Evolutionary conservation across 2,329 filamentous ascomycete species (phyloP), one percentile per base, ranked within the genome.

Genomic region (Colletotrichum phormii): DNA sequence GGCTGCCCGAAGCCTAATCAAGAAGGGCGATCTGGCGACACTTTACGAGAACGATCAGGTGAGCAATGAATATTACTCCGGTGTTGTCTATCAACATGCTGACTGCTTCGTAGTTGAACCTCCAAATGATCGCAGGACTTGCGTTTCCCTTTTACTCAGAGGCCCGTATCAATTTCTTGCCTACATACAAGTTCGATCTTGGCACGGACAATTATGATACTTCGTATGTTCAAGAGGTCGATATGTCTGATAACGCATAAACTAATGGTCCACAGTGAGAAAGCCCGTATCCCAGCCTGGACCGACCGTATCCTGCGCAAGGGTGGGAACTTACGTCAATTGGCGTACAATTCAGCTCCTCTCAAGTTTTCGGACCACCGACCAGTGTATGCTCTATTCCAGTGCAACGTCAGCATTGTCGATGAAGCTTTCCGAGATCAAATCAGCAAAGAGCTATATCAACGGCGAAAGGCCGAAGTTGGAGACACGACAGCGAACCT

Each of bases 121-220:
- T 98, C 9, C 95, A 98, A 86, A 99, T 98, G 97, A 92, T 98
- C 62, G 94, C 94, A 66, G 97, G 96, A 0, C 87, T 95, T 57
- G 92, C 94, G 0, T 99, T 99, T 77, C 94, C 91, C 1, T 97
- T 93, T 80, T 99, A 98, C 81, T 96, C 94, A 0, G 97, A 99
- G 83, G 93, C 94, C 5, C 90, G 90, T 67, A 97, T 98, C 76
- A 93, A 88, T 1, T 99, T 99, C 80, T 88, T 93, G 78, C 97
- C 97, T 0, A 99, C 97, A 0, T 99, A 99, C 86, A 98, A 97
- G 82, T 99, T 94, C 80, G 94, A 99, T 80, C 87, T 98, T 74
- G 95, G 94, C 35, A 94, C 90, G 4, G 95, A 98, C 81, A 89
- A 89, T 64, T 99, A 98, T 81, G 97, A 99, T 81, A 96, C 93